Percentiles rank a stretch among this genome's conserved stretches.
Evolutionary conservation across 106 monocot species (phyloP).

Genomic region (Allium sativum): DNA sequence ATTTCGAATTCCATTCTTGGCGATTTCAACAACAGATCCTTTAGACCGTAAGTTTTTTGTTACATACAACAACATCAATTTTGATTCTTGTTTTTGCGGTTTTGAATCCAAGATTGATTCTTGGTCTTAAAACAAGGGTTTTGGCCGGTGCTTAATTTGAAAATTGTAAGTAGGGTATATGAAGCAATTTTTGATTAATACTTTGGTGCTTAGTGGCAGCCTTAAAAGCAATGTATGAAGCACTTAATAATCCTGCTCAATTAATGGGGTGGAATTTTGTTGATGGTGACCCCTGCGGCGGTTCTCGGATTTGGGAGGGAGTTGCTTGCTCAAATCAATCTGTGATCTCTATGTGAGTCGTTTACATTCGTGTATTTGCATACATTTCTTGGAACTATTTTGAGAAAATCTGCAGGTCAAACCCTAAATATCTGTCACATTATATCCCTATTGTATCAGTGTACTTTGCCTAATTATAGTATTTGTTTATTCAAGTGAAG

Average conservation of each 20-base stretch:
- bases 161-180: background rate
- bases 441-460: too few relatives aligned
- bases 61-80: background rate
- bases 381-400: too few relatives aligned
- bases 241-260: conserved; percentile 23
- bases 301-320: background rate
- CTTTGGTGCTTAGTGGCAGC: conserved; percentile 20
- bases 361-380: too few relatives aligned
- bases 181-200: background rate
- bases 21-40: conserved; percentile 13
- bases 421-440: too few relatives aligned
- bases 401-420: too few relatives aligned
- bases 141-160: background rate
- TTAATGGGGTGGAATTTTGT: conserved; percentile 32
- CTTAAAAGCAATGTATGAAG: conserved; percentile 26
- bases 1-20: background rate
- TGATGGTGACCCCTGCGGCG: conserved; percentile 46
- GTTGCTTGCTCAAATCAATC: too few relatives aligned
- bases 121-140: background rate
- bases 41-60: conserved; percentile 16
- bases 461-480: too few relatives aligned
- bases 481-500: too few relatives aligned
- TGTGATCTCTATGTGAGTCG: too few relatives aligned
- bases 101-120: background rate
- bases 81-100: background rate